phyloP scores from a whole-genome alignment of 2,329 filamentous ascomycete genomes.

The Uncinocarpus reesii region DNA sequence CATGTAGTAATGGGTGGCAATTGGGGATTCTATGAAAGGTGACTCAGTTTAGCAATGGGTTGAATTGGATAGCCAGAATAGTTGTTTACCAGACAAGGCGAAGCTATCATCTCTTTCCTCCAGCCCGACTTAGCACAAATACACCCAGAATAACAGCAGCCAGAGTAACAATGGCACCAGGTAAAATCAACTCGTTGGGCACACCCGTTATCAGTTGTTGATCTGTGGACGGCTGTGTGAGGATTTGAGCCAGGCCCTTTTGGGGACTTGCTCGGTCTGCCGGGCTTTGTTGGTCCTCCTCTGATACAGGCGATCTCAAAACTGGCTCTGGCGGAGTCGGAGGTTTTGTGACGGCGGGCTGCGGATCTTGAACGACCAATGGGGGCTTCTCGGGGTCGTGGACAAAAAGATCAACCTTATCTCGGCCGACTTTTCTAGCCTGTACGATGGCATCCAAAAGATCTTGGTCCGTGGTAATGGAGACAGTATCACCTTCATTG shows the following conservation, averaged over 20 bases:
- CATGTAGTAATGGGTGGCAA: not conserved
- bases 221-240: constrained; percentile 44
- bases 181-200: constrained; percentile 84
- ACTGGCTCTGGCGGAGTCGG: constrained; percentile 46
- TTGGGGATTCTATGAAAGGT: no score
- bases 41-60: no score
- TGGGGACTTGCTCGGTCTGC: constrained; percentile 28
- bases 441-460: constrained; percentile 80
- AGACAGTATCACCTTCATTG: constrained; percentile 92
- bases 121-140: constrained; percentile 66
- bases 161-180: constrained; percentile 88
- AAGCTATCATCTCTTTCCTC: constrained; percentile 11
- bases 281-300: constrained; percentile 43
- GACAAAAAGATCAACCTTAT: constrained; percentile 96
- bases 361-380: constrained; percentile 53
- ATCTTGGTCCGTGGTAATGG: constrained; percentile 91
- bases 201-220: constrained; percentile 82
- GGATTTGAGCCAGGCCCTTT: constrained; percentile 36
- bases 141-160: constrained; percentile 90
- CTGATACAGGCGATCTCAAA: constrained; percentile 38
- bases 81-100: no score
- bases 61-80: no score
- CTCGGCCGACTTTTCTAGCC: constrained; percentile 62
- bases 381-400: constrained; percentile 89
- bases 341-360: constrained; percentile 43